Conservation (phyloP, 73 alveolate species). For the Tetrahymena borealis region DNA sequence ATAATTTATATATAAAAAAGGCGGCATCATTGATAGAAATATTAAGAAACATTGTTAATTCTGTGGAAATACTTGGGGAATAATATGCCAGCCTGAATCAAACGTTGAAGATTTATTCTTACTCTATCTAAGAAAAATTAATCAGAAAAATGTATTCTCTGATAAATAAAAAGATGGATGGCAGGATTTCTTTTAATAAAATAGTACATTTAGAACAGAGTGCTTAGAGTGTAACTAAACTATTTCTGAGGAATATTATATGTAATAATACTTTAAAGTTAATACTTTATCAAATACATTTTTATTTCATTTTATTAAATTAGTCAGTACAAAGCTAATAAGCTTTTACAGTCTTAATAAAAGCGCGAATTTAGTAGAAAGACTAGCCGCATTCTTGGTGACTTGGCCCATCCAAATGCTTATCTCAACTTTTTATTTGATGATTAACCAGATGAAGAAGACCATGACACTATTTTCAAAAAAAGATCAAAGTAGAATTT, state of each 20-base stretch:
- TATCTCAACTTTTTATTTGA: no score
- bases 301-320: background rate
- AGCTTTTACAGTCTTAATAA: no score
- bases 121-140: background rate
- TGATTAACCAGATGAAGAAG: no score
- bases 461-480: no score
- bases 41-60: slow-evolving; percentile 21
- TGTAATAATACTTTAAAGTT: background rate
- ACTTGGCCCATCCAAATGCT: no score
- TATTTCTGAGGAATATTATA: background rate
- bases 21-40: slow-evolving; percentile 22
- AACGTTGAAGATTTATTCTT: slow-evolving; percentile 34
- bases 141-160: background rate
- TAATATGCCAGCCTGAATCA: slow-evolving; percentile 13
- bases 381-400: no score
- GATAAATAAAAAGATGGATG: slow-evolving; percentile 37
- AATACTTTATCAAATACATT: background rate
- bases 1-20: slow-evolving; percentile 8
- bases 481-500: no score
- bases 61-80: slow-evolving; percentile 44
- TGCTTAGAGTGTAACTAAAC: slow-evolving; percentile 18
- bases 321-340: no score
- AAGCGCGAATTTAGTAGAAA: no score
- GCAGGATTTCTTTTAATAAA: slow-evolving; percentile 24
- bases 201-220: slow-evolving; percentile 22